Base-by-base conservation (phyloP, 2,329 filamentous ascomycete genomes). In the Macrophomina tecta region DNA sequence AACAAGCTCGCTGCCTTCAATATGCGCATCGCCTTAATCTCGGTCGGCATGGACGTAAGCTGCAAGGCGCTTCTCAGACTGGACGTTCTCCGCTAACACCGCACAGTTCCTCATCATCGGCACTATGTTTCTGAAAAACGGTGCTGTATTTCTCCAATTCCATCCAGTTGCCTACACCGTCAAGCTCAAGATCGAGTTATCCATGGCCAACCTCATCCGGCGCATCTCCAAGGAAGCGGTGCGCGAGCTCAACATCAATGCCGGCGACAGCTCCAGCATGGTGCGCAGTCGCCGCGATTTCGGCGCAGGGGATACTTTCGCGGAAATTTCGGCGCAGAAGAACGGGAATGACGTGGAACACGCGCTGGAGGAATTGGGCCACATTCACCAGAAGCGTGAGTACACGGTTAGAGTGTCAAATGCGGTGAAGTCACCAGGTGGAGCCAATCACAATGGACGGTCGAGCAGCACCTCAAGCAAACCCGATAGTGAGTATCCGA, bases 151-250 rank as follows among this genome's bases (percentile, higher is more conserved):
- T 70, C 74, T 80, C 53, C 78, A 80, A 69, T 80, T 81, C 71
- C 78, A 81, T 65, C 79, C 79, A 0, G 74, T 81, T 12, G 76
- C 75, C 9, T 81, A 81, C 71, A 79, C 80, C 56, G 77, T 82
- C 52, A 81, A 78, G 68, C 77, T 82, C 65, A 80, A 82, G 70
- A 81, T 81, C 65, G 80, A 82, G 72, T 78, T 82, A 76, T 76
- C 75, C 68, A 81, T 82, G 79, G 78, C 80, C 5, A 76, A 77
- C 2, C 74, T 82, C 8, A 79, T 82, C 65, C 75, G 76, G 2
- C 60, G 45, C 45, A 63, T 63, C 23, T 49, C 60, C 8, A 28
- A 63, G 18, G 60, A 63, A 42, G 53, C 53, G 3, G 53, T 58
- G 36, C 53, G 34, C 38, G 53, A 58, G 11, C 38, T 42, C 53